Percentiles rank a stretch among this genome's conserved stretches.
Conservation (phyloP, 768 basidiomycete species). For the Mrakia blollopis region DNA sequence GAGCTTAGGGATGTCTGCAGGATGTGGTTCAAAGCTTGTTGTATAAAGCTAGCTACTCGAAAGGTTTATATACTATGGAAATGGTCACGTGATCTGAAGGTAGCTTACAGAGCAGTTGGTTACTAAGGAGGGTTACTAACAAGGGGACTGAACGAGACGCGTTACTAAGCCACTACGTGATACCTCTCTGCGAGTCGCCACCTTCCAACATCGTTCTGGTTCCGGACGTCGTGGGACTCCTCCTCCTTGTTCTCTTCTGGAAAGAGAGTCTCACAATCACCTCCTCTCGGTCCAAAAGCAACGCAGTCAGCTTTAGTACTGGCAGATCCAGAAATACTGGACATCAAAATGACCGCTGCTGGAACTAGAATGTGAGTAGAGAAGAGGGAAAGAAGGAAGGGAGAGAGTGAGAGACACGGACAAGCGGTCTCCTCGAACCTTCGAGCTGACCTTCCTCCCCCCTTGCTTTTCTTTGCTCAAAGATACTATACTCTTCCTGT, state of each 20-base stretch:
- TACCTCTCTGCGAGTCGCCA: too few relatives aligned
- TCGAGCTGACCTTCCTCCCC: neutral
- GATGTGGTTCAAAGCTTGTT: too few relatives aligned
- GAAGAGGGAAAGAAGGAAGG: too few relatives aligned
- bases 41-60: too few relatives aligned
- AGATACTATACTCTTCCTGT: conserved; percentile 31
- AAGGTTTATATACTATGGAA: too few relatives aligned
- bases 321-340: conserved; percentile 9
- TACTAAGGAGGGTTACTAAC: too few relatives aligned
- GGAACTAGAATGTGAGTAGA: conserved; percentile 23
- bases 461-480: neutral
- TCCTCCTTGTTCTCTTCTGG: neutral
- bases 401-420: neutral
- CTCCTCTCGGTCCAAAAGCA: neutral
- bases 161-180: too few relatives aligned
- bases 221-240: neutral
- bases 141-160: too few relatives aligned
- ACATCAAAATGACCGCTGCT: conserved; percentile 8
- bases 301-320: neutral
- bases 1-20: too few relatives aligned
- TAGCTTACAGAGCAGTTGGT: too few relatives aligned
- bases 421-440: neutral
- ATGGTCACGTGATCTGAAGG: too few relatives aligned
- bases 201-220: too few relatives aligned
- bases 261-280: neutral